These are phyloP conservation scores for Urtica urens DNA, from an alignment of 306 rosid genomes.

Conservation along the genomic window DNA sequence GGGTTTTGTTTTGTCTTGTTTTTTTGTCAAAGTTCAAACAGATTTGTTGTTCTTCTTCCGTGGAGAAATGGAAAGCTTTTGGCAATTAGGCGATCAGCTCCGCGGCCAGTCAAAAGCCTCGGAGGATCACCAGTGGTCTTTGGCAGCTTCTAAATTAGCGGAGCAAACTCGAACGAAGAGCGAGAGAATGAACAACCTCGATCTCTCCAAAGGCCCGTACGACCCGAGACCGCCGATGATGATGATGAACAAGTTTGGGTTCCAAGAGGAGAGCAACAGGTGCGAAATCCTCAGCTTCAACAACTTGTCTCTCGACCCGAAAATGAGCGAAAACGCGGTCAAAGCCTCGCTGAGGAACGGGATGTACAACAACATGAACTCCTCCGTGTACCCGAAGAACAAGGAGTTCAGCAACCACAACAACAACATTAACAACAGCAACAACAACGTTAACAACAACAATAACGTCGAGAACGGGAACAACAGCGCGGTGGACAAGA, in stretches of 20 bases:
- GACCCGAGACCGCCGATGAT: slow-evolving; percentile 62
- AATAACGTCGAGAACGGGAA: slow-evolving; percentile 32
- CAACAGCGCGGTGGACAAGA: slow-evolving; percentile 57
- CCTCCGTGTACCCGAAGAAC: slow-evolving; percentile 65
- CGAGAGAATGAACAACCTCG: slow-evolving; percentile 86
- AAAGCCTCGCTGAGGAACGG: slow-evolving; percentile 56
- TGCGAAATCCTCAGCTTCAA: slow-evolving; percentile 69
- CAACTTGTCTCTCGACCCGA: slow-evolving; percentile 66
- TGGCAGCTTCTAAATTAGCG: slow-evolving; percentile 91
- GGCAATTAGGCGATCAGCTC: slow-evolving; percentile 96
- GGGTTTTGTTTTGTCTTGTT: background rate
- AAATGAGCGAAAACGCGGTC: slow-evolving; percentile 42
- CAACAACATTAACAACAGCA: slow-evolving; percentile 55
- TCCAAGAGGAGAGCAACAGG: slow-evolving; percentile 76
- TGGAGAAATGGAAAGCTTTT: slow-evolving; percentile 77
- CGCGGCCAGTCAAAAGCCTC: slow-evolving; percentile 88
- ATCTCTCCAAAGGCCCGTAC: slow-evolving; percentile 58
- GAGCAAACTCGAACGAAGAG: slow-evolving; percentile 88
- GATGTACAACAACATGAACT: slow-evolving; percentile 53
- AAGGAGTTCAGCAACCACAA: slow-evolving; percentile 41
- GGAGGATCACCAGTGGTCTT: slow-evolving; percentile 87
- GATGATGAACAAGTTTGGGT: slow-evolving; percentile 76
- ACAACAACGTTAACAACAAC: slow-evolving; percentile 31
- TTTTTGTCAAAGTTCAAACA: slow-evolving; percentile 12
- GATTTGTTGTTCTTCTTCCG: slow-evolving; percentile 38